Evolutionary conservation across 2,329 filamentous ascomycete species (phyloP).

Genomic region (Cladosporium velox): DNA sequence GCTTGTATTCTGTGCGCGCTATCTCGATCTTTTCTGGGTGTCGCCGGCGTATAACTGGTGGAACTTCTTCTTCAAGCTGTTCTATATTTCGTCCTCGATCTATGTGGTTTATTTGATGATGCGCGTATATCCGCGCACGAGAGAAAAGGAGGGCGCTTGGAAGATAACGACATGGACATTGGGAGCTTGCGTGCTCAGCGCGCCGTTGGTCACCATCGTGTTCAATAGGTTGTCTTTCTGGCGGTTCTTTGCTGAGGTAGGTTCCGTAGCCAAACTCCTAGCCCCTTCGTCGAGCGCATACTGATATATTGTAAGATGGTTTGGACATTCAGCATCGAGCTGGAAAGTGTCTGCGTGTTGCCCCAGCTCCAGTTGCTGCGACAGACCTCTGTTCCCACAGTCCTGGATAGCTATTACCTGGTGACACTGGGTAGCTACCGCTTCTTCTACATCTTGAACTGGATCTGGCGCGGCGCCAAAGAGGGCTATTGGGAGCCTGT

Average conservation of each 20-base stretch:
- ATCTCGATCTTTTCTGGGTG: slow-evolving; percentile 67
- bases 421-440: slow-evolving; percentile 85
- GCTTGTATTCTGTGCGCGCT: slow-evolving; percentile 81
- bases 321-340: slow-evolving; percentile 86
- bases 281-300: background rate
- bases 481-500: slow-evolving; percentile 59
- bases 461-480: slow-evolving; percentile 66
- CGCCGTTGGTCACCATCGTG: slow-evolving; percentile 72
- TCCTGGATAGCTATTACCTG: slow-evolving; percentile 96
- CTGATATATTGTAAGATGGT: slow-evolving; percentile 58
- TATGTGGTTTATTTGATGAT: slow-evolving; percentile 91
- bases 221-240: slow-evolving; percentile 51
- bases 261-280: slow-evolving; percentile 18
- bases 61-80: slow-evolving; percentile 80
- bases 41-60: slow-evolving; percentile 51
- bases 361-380: slow-evolving; percentile 89
- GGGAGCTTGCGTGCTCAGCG: slow-evolving; percentile 63
- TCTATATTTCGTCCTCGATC: slow-evolving; percentile 80
- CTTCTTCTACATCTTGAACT: slow-evolving; percentile 86
- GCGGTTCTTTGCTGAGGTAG: slow-evolving; percentile 34
- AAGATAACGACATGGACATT: slow-evolving; percentile 76
- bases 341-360: slow-evolving; percentile 87
- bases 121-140: slow-evolving; percentile 79
- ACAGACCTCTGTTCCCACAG: slow-evolving; percentile 92
- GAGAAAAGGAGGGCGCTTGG: slow-evolving; percentile 91